phyloP scores from a whole-genome alignment of 306 rosid species.

The Rosa lucieae region DNA sequence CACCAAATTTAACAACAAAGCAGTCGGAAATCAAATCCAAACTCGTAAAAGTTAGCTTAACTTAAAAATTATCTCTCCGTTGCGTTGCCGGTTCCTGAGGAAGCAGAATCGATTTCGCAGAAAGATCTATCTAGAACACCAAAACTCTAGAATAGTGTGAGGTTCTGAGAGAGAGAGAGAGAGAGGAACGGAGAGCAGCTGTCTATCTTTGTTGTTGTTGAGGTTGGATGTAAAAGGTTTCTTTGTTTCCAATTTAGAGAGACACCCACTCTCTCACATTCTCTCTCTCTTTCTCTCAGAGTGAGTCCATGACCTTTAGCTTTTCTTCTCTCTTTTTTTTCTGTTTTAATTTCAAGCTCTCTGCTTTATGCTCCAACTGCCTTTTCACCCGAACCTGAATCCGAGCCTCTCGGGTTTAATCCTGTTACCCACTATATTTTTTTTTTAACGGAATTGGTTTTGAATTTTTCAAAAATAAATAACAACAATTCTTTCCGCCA shows the following conservation, averaged over 20 bases:
- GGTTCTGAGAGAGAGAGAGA: neutral
- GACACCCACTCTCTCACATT: too few relatives aligned
- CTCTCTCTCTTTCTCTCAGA: too few relatives aligned
- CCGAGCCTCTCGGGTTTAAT: conserved; percentile 20
- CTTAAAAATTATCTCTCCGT: neutral
- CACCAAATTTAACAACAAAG: too few relatives aligned
- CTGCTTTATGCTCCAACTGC: conserved; percentile 22
- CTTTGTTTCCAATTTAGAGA: conserved; percentile 51
- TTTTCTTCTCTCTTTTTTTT: conserved; percentile 22
- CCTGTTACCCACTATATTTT: neutral
- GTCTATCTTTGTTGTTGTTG: conserved; percentile 1
- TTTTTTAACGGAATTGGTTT: neutral
- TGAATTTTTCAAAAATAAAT: neutral
- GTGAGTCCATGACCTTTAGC: conserved; percentile 37
- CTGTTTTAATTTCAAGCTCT: neutral
- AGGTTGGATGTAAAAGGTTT: conserved; percentile 43
- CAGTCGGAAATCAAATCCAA: neutral
- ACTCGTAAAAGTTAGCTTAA: neutral
- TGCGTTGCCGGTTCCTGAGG: too few relatives aligned
- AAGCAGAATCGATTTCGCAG: too few relatives aligned
- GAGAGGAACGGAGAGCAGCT: neutral
- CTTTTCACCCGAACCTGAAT: conserved; percentile 26
- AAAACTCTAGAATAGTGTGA: neutral
- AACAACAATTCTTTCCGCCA: neutral
- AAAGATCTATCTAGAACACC: conserved; percentile 23